Percentiles rank a stretch among this genome's conserved stretches.
Evolutionary conservation across 2,329 filamentous ascomycete genomes (phyloP).

Genomic region (Hypoxylon sp.): DNA sequence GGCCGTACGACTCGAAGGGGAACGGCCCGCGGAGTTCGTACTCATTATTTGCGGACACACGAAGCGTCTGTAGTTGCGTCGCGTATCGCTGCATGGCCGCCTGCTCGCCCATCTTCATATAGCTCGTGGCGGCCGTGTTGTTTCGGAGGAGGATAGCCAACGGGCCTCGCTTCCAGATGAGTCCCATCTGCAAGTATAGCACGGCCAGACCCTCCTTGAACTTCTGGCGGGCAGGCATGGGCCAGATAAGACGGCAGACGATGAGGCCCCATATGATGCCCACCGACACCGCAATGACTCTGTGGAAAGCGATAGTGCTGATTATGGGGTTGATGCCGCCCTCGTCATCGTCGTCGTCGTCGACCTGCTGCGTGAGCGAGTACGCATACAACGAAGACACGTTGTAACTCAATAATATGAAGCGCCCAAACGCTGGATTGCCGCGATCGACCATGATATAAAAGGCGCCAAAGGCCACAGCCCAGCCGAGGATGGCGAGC

Average conservation of each 20-base stretch:
- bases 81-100: constrained; percentile 84
- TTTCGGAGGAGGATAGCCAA: constrained; percentile 74
- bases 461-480: constrained; percentile 83
- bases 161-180: constrained; percentile 96
- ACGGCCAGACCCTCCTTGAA: constrained; percentile 88
- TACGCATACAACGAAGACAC: constrained; percentile 94
- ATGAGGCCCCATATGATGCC: constrained; percentile 94
- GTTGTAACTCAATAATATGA: constrained; percentile 95
- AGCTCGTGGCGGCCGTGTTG: constrained; percentile 64
- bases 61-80: constrained; percentile 76
- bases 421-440: constrained; percentile 89
- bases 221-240: constrained; percentile 87
- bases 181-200: constrained; percentile 92
- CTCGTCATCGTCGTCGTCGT: constrained; percentile 86
- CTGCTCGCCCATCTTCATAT: constrained; percentile 90
- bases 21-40: constrained; percentile 91
- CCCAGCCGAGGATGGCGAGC: constrained; percentile 82
- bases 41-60: constrained; percentile 78
- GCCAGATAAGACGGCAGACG: constrained; percentile 89
- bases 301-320: constrained; percentile 84
- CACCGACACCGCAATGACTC: constrained; percentile 83
- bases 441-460: constrained; percentile 86
- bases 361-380: constrained; percentile 80
- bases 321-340: constrained; percentile 85
- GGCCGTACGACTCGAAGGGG: constrained; percentile 73